Conservation (phyloP, 768 basidiomycete genomes). For the Termitomyces sp. region DNA sequence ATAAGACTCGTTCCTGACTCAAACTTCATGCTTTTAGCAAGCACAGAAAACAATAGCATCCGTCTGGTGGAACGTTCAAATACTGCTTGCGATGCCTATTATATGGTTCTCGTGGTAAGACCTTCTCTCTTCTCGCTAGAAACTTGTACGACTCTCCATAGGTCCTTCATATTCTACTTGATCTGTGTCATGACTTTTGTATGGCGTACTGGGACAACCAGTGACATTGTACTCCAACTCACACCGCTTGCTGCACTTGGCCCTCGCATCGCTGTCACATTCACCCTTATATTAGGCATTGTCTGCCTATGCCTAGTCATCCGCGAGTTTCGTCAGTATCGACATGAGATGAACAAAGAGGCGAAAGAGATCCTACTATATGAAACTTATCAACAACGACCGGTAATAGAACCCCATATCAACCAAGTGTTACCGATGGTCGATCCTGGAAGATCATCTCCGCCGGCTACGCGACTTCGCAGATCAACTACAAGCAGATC, state of each 20-base stretch:
- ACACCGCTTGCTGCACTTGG: constrained; percentile 39
- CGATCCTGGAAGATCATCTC: no score
- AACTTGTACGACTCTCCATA: constrained; percentile 18
- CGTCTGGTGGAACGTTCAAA: constrained; percentile 58
- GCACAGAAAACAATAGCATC: constrained; percentile 36
- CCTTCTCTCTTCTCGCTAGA: background rate
- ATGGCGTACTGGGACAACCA: constrained; percentile 59
- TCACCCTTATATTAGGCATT: constrained; percentile 3
- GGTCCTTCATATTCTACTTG: constrained; percentile 70
- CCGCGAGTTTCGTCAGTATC: background rate
- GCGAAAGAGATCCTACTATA: no score
- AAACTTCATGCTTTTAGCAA: constrained; percentile 39
- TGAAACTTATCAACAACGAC: no score
- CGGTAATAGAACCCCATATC: no score
- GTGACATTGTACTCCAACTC: constrained; percentile 35
- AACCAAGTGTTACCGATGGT: no score
- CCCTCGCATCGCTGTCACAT: constrained; percentile 55
- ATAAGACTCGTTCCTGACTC: background rate
- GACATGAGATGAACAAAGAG: no score
- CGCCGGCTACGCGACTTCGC: no score
- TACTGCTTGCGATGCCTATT: constrained; percentile 60
- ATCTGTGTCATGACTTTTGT: constrained; percentile 62
- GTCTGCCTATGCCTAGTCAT: background rate
- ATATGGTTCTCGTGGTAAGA: constrained; percentile 68
- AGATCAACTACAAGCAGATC: no score